phyloP scores from a whole-genome alignment of 140 eudicot genomes.

The Anethum foeniculum region DNA sequence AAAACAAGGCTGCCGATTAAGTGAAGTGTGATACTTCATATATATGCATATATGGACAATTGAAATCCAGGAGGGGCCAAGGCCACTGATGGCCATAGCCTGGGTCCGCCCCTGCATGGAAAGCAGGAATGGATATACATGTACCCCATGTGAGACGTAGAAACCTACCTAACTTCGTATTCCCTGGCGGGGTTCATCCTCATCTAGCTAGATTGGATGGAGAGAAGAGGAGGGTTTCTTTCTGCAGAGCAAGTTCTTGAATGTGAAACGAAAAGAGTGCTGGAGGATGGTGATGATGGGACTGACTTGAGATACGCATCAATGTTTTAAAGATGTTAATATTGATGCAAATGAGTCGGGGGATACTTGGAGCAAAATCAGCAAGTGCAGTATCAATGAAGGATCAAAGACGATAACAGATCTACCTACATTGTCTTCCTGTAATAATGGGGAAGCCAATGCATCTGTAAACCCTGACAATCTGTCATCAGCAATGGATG shows the following conservation, averaged over 20 bases:
- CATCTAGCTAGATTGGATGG: no score
- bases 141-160: no score
- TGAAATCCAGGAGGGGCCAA: no score
- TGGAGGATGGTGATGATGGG: constrained; percentile 31
- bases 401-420: constrained; percentile 13
- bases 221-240: no score
- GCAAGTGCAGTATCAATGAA: constrained; percentile 3
- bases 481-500: neutral
- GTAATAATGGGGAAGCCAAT: constrained; percentile 22
- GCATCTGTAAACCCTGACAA: constrained; percentile 9
- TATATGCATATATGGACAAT: no score
- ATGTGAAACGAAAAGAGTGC: constrained; percentile 31
- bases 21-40: no score
- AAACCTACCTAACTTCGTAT: no score
- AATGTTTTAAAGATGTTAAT: constrained; percentile 5
- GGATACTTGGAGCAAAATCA: constrained; percentile 6
- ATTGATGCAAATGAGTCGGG: constrained; percentile 1
- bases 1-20: no score
- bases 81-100: no score
- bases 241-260: constrained; percentile 17
- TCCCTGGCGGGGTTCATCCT: no score
- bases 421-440: neutral
- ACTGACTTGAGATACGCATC: constrained; percentile 19
- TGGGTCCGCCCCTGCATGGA: no score
- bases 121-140: no score